Conservation (phyloP, 2,329 filamentous ascomycete species). For the Trichophyton verrucosum region DNA sequence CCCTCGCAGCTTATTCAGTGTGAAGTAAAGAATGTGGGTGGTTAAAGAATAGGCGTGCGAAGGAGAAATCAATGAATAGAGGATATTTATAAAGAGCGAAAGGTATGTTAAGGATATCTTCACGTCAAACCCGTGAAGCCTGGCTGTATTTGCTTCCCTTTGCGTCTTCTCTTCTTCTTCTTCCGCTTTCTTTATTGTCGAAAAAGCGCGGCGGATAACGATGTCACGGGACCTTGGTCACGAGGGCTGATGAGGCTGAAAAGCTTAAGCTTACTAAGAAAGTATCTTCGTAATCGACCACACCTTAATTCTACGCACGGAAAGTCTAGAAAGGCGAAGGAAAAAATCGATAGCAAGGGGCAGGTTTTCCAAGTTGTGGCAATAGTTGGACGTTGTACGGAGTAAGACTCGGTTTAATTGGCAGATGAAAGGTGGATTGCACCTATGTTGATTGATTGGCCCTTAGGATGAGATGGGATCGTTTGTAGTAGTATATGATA, state of each 20-base stretch:
- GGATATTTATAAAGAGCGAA: background rate
- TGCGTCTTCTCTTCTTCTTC: too few relatives aligned
- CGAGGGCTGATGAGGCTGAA: constrained; percentile 1
- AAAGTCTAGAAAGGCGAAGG: background rate
- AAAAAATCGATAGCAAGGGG: too few relatives aligned
- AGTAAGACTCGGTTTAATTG: background rate
- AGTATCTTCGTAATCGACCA: background rate
- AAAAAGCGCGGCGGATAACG: background rate
- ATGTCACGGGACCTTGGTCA: background rate
- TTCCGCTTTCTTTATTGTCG: background rate
- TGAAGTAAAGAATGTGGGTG: background rate
- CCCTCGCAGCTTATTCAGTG: background rate
- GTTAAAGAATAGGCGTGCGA: background rate
- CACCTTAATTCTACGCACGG: too few relatives aligned
- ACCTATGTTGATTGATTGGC: background rate
- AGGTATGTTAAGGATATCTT: background rate
- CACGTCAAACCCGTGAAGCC: background rate
- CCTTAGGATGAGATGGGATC: background rate
- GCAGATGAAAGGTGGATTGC: background rate
- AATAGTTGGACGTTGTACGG: too few relatives aligned
- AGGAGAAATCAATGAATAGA: background rate
- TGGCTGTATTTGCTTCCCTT: background rate
- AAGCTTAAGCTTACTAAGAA: background rate
- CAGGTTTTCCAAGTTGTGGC: too few relatives aligned
- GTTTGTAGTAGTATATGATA: background rate